phyloP scores from a whole-genome alignment of 2,329 filamentous ascomycete species.

The Ilyonectria destructans region DNA sequence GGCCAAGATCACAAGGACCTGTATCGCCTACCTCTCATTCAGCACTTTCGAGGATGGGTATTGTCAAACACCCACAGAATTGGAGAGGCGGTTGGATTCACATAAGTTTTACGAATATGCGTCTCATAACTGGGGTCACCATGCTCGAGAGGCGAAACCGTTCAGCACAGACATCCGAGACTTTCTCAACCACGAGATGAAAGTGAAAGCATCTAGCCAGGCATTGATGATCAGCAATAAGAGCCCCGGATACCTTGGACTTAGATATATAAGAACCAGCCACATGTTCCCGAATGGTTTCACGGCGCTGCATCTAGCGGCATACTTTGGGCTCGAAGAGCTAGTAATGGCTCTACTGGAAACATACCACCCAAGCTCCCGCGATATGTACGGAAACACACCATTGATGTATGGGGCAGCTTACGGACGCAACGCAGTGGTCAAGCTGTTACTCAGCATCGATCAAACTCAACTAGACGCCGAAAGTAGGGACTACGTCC shows the following conservation, averaged over 20 bases:
- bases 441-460: no score
- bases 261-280: background rate
- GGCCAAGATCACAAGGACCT: slow-evolving; percentile 48
- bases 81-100: slow-evolving; percentile 39
- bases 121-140: slow-evolving; percentile 53
- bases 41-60: slow-evolving; percentile 37
- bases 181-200: slow-evolving; percentile 39
- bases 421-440: no score
- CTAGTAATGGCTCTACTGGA: no score
- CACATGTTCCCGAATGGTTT: no score
- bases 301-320: no score
- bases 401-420: no score
- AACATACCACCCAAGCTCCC: no score
- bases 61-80: slow-evolving; percentile 35
- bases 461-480: no score
- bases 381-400: no score
- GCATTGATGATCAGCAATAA: background rate
- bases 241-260: background rate
- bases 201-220: slow-evolving; percentile 39
- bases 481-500: background rate
- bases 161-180: background rate
- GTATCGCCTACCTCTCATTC: slow-evolving; percentile 39
- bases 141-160: slow-evolving; percentile 40
- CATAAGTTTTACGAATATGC: slow-evolving; percentile 53
- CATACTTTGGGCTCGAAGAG: no score